phyloP scores from a whole-genome alignment of 2,329 filamentous ascomycete genomes.

The Hymenoscyphus repandus region DNA sequence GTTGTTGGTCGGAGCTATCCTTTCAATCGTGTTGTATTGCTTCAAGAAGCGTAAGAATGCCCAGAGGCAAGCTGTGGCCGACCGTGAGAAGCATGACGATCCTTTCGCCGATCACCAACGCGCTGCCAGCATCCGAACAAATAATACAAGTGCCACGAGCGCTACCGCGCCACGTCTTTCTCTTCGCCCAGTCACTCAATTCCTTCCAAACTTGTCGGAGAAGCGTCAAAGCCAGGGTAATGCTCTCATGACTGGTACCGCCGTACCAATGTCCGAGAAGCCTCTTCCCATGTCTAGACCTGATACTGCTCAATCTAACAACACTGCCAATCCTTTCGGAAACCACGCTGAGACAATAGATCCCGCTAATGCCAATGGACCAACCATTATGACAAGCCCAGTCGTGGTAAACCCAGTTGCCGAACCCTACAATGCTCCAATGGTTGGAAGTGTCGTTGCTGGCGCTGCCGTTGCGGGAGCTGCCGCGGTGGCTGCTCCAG shows the following conservation, averaged over 20 bases:
- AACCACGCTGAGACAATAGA: constrained; percentile 49
- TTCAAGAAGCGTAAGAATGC: constrained; percentile 68
- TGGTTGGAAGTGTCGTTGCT: constrained; percentile 28
- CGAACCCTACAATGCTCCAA: constrained; percentile 34
- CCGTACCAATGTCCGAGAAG: constrained; percentile 22
- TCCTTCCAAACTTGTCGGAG: constrained; percentile 63
- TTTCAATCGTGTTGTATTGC: constrained; percentile 65
- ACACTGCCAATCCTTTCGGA: constrained; percentile 67
- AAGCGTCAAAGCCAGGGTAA: constrained; percentile 46
- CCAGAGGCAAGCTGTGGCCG: constrained; percentile 51
- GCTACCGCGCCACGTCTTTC: constrained; percentile 73
- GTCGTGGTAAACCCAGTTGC: neutral
- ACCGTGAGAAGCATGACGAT: constrained; percentile 10
- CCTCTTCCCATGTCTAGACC: constrained; percentile 38
- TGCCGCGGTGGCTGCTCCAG: constrained; percentile 23
- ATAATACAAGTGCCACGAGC: neutral
- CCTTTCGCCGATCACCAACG: constrained; percentile 9
- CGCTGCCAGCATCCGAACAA: constrained; percentile 15
- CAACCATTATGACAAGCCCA: constrained; percentile 32
- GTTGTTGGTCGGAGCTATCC: constrained; percentile 59
- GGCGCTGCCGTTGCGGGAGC: constrained; percentile 14
- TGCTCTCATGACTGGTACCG: constrained; percentile 33
- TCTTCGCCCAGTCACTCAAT: constrained; percentile 76
- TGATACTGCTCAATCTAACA: constrained; percentile 39
- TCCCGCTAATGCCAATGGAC: constrained; percentile 36